Conservation (phyloP, 148 eudicot genomes). For the Diospyros kaki region DNA sequence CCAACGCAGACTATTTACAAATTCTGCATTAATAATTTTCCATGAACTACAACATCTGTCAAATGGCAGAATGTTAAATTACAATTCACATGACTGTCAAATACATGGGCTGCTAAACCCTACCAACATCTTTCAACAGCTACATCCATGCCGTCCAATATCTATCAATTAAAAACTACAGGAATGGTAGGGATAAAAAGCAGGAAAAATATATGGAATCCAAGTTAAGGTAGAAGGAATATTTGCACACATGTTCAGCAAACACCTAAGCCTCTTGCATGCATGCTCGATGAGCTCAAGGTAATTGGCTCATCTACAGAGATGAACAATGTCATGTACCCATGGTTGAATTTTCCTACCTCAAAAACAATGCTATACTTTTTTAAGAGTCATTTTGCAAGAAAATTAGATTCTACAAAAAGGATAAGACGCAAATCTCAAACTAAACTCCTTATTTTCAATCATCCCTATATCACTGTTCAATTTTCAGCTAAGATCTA, state of each 20-base stretch:
- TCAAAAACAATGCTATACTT: constrained; percentile 5
- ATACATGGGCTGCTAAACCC: no score
- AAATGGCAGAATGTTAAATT: no score
- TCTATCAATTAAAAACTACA: no score
- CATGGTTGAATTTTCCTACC: neutral
- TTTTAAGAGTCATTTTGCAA: neutral
- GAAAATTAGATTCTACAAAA: neutral
- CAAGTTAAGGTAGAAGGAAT: neutral
- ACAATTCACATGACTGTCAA: no score
- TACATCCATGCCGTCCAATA: no score
- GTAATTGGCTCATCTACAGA: neutral
- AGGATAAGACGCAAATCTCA: neutral
- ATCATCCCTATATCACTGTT: constrained; percentile 1
- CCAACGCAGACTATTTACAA: no score
- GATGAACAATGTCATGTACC: neutral
- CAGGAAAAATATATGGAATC: neutral
- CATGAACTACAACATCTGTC: no score
- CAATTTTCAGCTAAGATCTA: constrained; percentile 15
- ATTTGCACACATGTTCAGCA: neutral
- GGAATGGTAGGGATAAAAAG: neutral
- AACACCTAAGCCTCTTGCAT: neutral
- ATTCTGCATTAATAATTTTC: no score
- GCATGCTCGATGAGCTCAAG: neutral
- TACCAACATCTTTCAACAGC: no score
- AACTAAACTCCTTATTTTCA: constrained; percentile 1